Evolutionary conservation across 352 stramenopile genomes (phyloP).

Genomic region (Phytophthora multivora): DNA sequence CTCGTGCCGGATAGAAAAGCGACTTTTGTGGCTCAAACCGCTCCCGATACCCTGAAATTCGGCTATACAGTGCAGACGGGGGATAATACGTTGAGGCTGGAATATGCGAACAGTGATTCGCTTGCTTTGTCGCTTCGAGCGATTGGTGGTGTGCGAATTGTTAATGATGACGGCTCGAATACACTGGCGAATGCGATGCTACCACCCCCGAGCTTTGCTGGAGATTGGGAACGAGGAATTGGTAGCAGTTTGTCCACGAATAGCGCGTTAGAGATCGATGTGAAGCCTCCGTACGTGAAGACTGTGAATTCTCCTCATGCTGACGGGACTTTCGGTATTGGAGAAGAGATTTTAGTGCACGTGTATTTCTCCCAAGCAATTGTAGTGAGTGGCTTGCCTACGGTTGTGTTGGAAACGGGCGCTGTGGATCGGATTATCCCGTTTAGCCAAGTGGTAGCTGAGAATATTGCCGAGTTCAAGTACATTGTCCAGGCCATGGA

Average conservation of each 20-base stretch:
- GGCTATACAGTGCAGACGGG: constrained; percentile 62
- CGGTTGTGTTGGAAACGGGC: constrained; percentile 69
- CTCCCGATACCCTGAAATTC: constrained; percentile 60
- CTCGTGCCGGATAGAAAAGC: constrained; percentile 45
- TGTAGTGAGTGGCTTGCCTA: constrained; percentile 57
- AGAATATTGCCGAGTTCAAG: constrained; percentile 60
- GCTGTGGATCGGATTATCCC: constrained; percentile 63
- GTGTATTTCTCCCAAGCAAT: constrained; percentile 77
- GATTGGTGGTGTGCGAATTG: constrained; percentile 30
- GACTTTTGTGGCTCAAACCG: constrained; percentile 31
- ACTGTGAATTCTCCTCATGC: constrained; percentile 59
- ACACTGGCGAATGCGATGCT: constrained; percentile 47
- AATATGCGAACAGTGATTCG: constrained; percentile 74
- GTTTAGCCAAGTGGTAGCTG: constrained; percentile 53
- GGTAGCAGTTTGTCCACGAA: constrained; percentile 64
- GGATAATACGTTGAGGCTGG: constrained; percentile 60
- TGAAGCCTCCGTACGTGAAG: constrained; percentile 47
- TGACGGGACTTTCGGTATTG: constrained; percentile 76
- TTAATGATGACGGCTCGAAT: constrained; percentile 40
- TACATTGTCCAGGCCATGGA: constrained; percentile 81
- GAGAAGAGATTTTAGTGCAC: constrained; percentile 70
- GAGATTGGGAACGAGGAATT: constrained; percentile 65
- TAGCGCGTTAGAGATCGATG: constrained; percentile 57
- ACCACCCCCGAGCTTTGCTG: constrained; percentile 50
- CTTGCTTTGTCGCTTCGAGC: constrained; percentile 45